A percentile compares a stretch with the other conserved stretches of the same genome.
These are phyloP conservation scores for Trichoderma cornu-damae DNA, from an alignment of 2,329 filamentous ascomycete genomes.

Conservation along the genomic window DNA sequence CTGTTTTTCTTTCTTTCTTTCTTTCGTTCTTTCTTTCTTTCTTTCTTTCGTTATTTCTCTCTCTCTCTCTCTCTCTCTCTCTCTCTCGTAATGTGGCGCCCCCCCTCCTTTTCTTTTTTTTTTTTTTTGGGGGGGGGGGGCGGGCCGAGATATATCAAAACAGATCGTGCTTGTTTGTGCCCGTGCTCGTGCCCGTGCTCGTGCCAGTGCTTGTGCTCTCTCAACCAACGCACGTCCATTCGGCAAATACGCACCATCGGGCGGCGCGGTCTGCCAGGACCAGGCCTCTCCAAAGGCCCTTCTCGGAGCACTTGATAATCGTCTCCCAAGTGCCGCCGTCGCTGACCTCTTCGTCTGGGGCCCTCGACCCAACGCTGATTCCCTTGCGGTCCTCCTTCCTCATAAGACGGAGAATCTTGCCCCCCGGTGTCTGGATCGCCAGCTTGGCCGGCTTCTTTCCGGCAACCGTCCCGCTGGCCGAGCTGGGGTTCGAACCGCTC, in stretches of 20 bases:
- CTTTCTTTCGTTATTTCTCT: too few species aligned
- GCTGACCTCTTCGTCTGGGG: conserved; percentile 50
- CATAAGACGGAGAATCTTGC: conserved; percentile 87
- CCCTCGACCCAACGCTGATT: conserved; percentile 43
- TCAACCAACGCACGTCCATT: conserved; percentile 62
- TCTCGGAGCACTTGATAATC: conserved; percentile 83
- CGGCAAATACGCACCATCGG: conserved; percentile 87
- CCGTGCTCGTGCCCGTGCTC: too few species aligned
- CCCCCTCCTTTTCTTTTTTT: too few species aligned
- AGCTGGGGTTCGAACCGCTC: conserved; percentile 53
- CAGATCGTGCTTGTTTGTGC: not conserved
- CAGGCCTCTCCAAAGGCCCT: conserved; percentile 72
- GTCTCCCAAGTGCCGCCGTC: conserved; percentile 81
- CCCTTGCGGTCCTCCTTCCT: conserved; percentile 67
- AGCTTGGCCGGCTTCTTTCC: conserved; percentile 87
- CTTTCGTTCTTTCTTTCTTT: too few species aligned
- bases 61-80: too few species aligned
- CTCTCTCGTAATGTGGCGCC: too few species aligned
- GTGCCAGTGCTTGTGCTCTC: too few species aligned
- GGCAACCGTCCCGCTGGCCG: conserved; percentile 47
- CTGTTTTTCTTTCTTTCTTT: not conserved
- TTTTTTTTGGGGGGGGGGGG: too few species aligned
- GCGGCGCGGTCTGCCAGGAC: conserved; percentile 79
- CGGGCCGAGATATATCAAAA: not conserved
- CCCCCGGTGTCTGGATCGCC: conserved; percentile 87